Evolutionary conservation across 345 rosid genomes (phyloP), one percentile per base, ranked within the genome.

Genomic region (Alliaria petiolata): DNA sequence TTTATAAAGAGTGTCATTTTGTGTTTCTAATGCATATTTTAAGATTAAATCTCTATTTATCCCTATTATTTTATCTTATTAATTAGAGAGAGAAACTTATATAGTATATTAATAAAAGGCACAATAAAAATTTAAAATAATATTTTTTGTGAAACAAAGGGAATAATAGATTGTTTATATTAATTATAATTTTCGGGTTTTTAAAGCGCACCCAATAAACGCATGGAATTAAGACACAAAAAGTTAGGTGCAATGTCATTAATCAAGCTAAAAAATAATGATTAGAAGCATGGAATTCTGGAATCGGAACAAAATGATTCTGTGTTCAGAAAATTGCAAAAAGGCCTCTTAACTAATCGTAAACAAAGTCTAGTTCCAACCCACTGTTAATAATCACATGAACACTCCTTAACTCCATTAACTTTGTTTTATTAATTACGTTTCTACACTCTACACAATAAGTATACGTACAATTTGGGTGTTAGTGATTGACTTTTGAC

Each of bases 281-380:
- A 76, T 76, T 69, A 69, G 10, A 28, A 55, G 70, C 75, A 62
- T 69, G 65, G 38, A 76, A 69, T 69, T 76, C 57, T 22, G 70
- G 20, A 56, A 62, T 62, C 53, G 60, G 45, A 69, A 68, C 79
- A 69, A 76, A 62, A 76, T 76, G 70, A 69, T 76, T 69, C 34
- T 62, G 61, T 76, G 70, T 62, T 76, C 44, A 45, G 70, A 76
- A 63, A 55, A 36, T 45, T 54, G 60, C 53, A 54, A 49, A 75
- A 76, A 76, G n/a, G 70, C 28, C 28, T 45, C 70, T 62, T 76
- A 76, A 76, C 79, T 69, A 68, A 76, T 33, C 62, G 50, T 58
- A 60, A 67, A 49, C 46, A 66, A 74, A 74, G 68, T 74, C 73
- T 67, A 67, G 47, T 60, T 67, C 62, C 72, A 74, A 59, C 69